Evolutionary conservation across 139 green algal genomes (phyloP).

Genomic region (Monoraphidium neglectum): DNA sequence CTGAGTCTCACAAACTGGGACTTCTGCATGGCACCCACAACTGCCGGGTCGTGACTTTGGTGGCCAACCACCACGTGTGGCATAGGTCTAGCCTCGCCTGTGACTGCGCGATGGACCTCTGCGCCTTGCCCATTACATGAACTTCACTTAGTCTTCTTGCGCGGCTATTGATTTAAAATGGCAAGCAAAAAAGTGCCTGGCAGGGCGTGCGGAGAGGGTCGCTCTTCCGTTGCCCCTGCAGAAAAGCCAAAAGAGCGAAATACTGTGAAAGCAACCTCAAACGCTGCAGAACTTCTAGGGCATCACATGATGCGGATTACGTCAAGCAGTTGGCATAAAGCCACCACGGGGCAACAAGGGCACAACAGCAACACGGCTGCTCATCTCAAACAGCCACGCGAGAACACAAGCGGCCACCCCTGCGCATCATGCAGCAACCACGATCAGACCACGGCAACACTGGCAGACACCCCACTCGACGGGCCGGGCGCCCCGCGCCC

Average conservation of each 20-base stretch:
- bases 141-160: too few species aligned
- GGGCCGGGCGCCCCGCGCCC: neutral
- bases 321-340: neutral
- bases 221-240: neutral
- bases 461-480: neutral
- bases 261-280: neutral
- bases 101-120: too few species aligned
- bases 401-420: neutral
- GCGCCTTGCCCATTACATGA: too few species aligned
- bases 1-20: too few species aligned
- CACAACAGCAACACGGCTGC: neutral
- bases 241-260: neutral
- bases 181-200: neutral
- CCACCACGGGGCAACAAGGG: neutral
- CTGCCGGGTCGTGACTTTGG: too few species aligned
- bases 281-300: neutral
- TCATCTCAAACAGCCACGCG: neutral
- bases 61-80: too few species aligned
- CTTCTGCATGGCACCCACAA: too few species aligned
- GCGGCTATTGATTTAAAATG: too few species aligned
- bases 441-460: neutral
- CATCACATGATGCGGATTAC: neutral
- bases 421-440: neutral
- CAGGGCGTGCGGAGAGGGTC: neutral
- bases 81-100: too few species aligned